Base-by-base conservation (phyloP, 169 alveolate species). In the Cryptosporidium sp. region DNA sequence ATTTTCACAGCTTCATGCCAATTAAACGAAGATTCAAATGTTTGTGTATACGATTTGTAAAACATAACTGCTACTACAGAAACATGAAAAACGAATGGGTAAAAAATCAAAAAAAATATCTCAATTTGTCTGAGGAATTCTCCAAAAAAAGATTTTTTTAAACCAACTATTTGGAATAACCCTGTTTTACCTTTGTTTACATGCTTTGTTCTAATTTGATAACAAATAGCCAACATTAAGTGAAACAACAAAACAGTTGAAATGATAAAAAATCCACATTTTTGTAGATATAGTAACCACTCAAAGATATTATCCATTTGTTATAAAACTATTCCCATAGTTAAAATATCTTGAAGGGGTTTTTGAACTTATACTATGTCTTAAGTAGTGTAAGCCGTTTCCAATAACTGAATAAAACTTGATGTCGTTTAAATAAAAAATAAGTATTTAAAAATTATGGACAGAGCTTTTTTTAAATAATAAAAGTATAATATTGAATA, bases 131-230 rank as follows among this genome's bases (percentile, higher is more conserved):
- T 80, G 18, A 80, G 23, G 18, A 33, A 26, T 62, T 60, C 89
- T 21, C 80, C 75, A 80, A 23, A 80, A 23, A 80, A 29, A 16
- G 80, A 62, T 26, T 80, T 80, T 62, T 65, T 80, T 21, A 42
- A 42, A 26, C 89, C 89, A 70, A 70, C 3, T 45, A 70, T 44
- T n/a, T 70, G 37, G 5, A 70, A 26, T 2, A n/a, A 1, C 14
- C 44, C 51, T 2, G 18, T 16, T 33, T 33, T 29, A 1, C 67
- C 67, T 14, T 65, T 37, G 8, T 65, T 65, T 31, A 65, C 52
- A 16, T 31, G 31, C 4, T 65, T 65, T 33, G 53, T 0, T n/a
- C 14, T 65, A 10, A 35, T 65, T 33, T 65, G 29, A 18, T 31
- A 21, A 14, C 3, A 33, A 16, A 65, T 23, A 65, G 26, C 48